Evolutionary conservation across 192 early-diverging fungal species (phyloP), one percentile per base, ranked within the genome.

Genomic region (Backusella westeae): DNA sequence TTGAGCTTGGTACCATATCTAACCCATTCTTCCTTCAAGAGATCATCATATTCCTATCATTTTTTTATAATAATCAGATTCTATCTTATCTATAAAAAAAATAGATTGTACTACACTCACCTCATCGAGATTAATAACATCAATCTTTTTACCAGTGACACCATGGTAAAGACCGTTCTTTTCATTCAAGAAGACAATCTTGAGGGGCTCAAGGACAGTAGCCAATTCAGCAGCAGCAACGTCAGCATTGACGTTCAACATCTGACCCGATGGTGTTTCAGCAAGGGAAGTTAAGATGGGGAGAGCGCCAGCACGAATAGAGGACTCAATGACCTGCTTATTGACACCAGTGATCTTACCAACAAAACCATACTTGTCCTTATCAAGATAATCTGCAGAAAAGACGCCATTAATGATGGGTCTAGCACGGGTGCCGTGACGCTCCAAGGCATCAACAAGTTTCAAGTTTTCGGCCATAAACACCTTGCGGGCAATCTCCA

Each of bases 171-270:
- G 84, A 2, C 97, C 96, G 67, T 97, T 96, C 89, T 99, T 98
- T 84, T 99, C 98, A 82, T 98, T 99, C 80, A 99, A 76, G 71
- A 95, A 98, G 0, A 99, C 95, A 71, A 98, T 97, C 86, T 98
- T 99, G 36, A 99, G 87, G 23, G 97, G 98, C 88, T 99, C 95
- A 38, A 99, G 81, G 0, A 97, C 98, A 35, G 93, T 93, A 23
- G 97, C 98, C 67, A 99, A 86, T 82, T 99, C 98, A 69, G 95
- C 97, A 9, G 97, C 97, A 29, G 97, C 98, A 49, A 98, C 94
- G 84, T 99, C 98, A 49, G 98, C 98, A 85, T 99, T 99, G 69
- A 98, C 96, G 69, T 99, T 99, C 75, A 99, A 87, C 73, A 98
- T 96, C 83, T 99, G 98, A 72, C 98, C 97, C 42, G 90, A 88